These are phyloP conservation scores for Bryoerythrophyllum caledonicum DNA, from an alignment of 225 moss, liverwort and hornwort species.

Conservation along the genomic window DNA sequence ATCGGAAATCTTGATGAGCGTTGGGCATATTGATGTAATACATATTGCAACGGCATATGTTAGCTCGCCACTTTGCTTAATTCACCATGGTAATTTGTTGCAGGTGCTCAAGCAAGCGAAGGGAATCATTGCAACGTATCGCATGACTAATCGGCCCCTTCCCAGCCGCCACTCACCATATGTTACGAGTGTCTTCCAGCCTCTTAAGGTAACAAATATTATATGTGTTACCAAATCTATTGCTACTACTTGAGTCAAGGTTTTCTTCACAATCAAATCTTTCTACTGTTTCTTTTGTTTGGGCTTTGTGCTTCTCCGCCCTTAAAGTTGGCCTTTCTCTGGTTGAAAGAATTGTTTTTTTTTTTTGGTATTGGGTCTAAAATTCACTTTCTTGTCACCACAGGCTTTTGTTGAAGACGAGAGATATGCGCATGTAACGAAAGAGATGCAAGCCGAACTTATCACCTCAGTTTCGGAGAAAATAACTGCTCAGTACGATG, in stretches of 20 bases:
- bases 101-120: constrained; percentile 85
- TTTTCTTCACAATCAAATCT: not conserved
- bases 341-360: too few species aligned
- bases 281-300: not conserved
- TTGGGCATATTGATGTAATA: not conserved
- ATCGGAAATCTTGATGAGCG: not conserved
- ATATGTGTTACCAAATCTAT: not conserved
- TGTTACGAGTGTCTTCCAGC: constrained; percentile 74
- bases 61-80: not conserved
- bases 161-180: constrained; percentile 83
- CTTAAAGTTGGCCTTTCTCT: not conserved
- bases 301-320: not conserved
- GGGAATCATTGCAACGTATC: constrained; percentile 79
- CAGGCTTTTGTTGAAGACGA: constrained; percentile 77
- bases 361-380: not conserved
- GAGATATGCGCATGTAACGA: constrained; percentile 48
- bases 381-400: not conserved
- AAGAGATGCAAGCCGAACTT: constrained; percentile 54
- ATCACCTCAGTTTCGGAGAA: constrained; percentile 66
- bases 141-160: constrained; percentile 83
- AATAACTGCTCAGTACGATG: constrained; percentile 68
- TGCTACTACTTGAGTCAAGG: not conserved
- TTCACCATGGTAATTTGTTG: constrained; percentile 5
- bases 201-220: constrained; percentile 56
- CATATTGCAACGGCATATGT: not conserved